Percentiles rank a stretch among this genome's conserved stretches.
phyloP scores from a whole-genome alignment of 352 stramenopile species.

The Blastocystis sp. region DNA sequence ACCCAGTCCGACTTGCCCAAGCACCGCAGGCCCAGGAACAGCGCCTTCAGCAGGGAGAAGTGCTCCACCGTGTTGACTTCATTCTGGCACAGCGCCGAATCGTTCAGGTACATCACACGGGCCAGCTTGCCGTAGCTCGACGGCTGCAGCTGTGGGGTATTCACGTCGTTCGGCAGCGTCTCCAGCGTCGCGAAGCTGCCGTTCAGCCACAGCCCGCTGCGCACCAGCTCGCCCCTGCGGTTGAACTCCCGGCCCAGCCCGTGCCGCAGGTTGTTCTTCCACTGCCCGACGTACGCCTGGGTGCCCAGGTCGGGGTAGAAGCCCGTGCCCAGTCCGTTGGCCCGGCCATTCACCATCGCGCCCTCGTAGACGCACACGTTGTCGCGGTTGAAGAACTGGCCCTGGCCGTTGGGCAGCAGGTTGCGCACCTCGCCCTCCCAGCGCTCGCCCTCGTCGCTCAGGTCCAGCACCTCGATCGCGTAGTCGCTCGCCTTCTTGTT shows the following conservation, averaged over 20 bases:
- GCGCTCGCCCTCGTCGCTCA: background rate
- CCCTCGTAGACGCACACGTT: conserved; percentile 2
- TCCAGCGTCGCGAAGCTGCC: too few relatives aligned
- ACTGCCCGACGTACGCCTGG: background rate
- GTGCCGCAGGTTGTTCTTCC: background rate
- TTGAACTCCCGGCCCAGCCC: background rate
- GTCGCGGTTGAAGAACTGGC: conserved; percentile 17
- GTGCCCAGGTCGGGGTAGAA: background rate
- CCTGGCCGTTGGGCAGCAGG: background rate
- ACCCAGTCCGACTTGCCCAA: background rate
- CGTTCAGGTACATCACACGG: conserved; percentile 12
- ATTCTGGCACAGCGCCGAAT: background rate
- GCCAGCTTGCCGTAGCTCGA: background rate
- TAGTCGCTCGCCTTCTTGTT: background rate
- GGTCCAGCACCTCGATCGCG: background rate
- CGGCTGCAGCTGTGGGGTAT: too few relatives aligned
- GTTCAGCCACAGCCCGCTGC: background rate
- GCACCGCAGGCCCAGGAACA: background rate
- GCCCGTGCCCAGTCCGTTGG: background rate
- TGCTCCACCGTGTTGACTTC: background rate
- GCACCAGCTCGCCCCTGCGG: background rate
- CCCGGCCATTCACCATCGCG: background rate
- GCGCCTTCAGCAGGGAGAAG: background rate
- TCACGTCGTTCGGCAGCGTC: too few relatives aligned
- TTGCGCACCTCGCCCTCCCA: conserved; percentile 12